Evolutionary conservation across 148 eudicot genomes (phyloP), one percentile per base, ranked within the genome.

Genomic region (Persicaria maculosa): DNA sequence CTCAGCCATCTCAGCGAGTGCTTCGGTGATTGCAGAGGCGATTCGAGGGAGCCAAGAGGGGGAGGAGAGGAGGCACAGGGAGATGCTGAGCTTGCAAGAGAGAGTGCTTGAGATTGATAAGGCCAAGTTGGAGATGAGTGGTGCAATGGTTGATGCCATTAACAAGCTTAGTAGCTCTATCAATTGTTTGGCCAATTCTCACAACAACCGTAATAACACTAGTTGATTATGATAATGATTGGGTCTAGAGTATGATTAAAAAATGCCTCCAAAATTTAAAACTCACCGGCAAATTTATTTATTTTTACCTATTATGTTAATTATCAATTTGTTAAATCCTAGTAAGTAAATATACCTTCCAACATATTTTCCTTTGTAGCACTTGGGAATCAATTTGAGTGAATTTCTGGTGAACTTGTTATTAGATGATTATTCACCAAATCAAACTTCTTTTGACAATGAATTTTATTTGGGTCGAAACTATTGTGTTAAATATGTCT

Each of bases 161-260:
- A 86, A 93, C 82, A 91, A 86, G 52, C 97, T 93, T 77, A 88
- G 97, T 50, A 82, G 78, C 76, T 93, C 98, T n/a, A 84, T 93
- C 68, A 73, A 83, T 74, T 79, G 85, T 75, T 84, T 86, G 83
- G 88, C 94, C 46, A 65, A 43, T 12, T 65, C 70, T 65, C 19
- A 43, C 10, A 65, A 65, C 47, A 65, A 65, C 47, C 70, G 19
- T 36, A 65, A 65, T 65, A 65, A 65, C 20, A 65, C 11, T 65
- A 65, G 46, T 65, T 65, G 70, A 65, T 6, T 6, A 48, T 65
- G 44, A 65, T 4, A 31, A 14, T 10, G 40, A 31, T 31, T 31
- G 40, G 40, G 2, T 31, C 36, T 31, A 31, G 1, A 31, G 40
- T 31, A 62, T 62, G 8, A 48, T 62, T 25, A 62, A 31, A 62